Conservation (phyloP, 1,139 yeast species). For the Taphrina betulina region DNA sequence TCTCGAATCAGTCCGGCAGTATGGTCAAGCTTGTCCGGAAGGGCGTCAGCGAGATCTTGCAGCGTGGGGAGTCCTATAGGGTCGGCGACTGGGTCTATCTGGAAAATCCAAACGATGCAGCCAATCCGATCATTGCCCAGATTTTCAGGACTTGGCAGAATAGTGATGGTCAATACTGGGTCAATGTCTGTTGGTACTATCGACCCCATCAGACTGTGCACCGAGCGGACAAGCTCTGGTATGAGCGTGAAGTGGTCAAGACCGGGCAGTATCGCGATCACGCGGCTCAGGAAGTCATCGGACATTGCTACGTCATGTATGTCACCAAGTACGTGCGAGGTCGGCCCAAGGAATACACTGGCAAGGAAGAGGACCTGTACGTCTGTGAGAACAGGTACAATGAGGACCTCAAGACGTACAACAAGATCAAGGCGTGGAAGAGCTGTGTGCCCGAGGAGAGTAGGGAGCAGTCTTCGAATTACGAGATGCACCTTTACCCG, state of each 20-base stretch:
- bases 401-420: constrained; percentile 83
- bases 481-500: constrained; percentile 60
- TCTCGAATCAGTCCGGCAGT: constrained; percentile 41
- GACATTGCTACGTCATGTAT: constrained; percentile 91
- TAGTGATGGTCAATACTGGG: constrained; percentile 73
- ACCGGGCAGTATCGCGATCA: constrained; percentile 97
- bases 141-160: constrained; percentile 89
- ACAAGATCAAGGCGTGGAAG: constrained; percentile 96
- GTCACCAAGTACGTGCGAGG: constrained; percentile 94
- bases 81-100: constrained; percentile 96
- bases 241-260: constrained; percentile 91
- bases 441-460: constrained; percentile 98
- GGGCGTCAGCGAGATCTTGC: constrained; percentile 73
- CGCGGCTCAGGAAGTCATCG: constrained; percentile 78
- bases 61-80: constrained; percentile 68
- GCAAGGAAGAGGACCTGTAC: constrained; percentile 71
- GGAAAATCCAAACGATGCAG: constrained; percentile 79
- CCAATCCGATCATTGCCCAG: constrained; percentile 90
- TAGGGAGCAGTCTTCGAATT: constrained; percentile 69
- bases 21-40: constrained; percentile 57
- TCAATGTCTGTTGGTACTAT: constrained; percentile 96
- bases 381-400: constrained; percentile 94
- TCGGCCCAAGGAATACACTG: constrained; percentile 59
- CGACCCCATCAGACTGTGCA: constrained; percentile 98
- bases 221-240: constrained; percentile 80